phyloP scores from a whole-genome alignment of 2,329 filamentous ascomycete species.

The Colletotrichum trifolii region DNA sequence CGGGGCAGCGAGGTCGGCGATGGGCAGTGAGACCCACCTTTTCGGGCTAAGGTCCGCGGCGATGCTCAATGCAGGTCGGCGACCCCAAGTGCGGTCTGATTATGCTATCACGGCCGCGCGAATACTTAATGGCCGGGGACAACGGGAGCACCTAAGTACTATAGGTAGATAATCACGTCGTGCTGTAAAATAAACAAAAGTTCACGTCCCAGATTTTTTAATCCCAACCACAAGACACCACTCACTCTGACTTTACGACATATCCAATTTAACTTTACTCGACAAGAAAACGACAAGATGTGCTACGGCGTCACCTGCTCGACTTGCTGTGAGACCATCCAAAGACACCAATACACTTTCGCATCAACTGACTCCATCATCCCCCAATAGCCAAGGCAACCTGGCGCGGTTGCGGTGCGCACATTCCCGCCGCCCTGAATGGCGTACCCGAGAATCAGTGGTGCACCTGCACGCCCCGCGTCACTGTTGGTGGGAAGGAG shows the following conservation, averaged over 20 bases:
- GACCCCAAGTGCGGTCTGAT: constrained; percentile 14
- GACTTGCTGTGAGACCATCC: constrained; percentile 51
- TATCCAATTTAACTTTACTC: too few relatives aligned
- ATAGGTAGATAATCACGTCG: too few relatives aligned
- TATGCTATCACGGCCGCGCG: constrained; percentile 25
- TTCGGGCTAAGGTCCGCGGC: constrained; percentile 13
- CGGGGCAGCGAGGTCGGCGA: constrained; percentile 31
- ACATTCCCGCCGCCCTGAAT: constrained; percentile 57
- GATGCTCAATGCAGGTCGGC: constrained; percentile 33
- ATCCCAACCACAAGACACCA: too few relatives aligned
- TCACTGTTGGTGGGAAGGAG: constrained; percentile 55
- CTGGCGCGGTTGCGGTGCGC: constrained; percentile 62
- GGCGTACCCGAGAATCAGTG: constrained; percentile 57
- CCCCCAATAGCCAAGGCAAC: constrained; percentile 54
- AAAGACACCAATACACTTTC: neutral
- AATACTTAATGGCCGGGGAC: constrained; percentile 25
- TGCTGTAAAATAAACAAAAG: too few relatives aligned
- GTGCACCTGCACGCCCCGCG: constrained; percentile 59
- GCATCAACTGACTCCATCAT: neutral
- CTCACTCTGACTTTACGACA: too few relatives aligned
- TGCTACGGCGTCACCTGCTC: constrained; percentile 54
- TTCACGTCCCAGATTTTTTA: too few relatives aligned
- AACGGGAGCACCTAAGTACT: too few relatives aligned
- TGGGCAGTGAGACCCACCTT: constrained; percentile 13
- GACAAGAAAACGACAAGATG: constrained; percentile 43